phyloP scores from a whole-genome alignment of 805 yeast species.

The Yueomyces sp. region DNA sequence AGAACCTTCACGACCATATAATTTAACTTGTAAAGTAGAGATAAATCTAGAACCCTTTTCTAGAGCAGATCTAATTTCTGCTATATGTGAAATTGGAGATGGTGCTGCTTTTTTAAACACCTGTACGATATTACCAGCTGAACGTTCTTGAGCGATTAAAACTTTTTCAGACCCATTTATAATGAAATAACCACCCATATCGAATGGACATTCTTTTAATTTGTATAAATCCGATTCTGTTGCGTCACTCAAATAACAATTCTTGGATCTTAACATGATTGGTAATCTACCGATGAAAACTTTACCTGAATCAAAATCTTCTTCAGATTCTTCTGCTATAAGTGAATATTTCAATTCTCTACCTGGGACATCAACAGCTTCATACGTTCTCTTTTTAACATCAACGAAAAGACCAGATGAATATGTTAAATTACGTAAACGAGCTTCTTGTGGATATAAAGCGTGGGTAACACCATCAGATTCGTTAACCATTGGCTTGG shows the following conservation, averaged over 20 bases:
- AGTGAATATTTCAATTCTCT: constrained; percentile 46
- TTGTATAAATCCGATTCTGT: constrained; percentile 90
- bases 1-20: constrained; percentile 68
- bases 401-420: constrained; percentile 94
- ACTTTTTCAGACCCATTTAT: constrained; percentile 98
- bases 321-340: constrained; percentile 37
- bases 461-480: constrained; percentile 99
- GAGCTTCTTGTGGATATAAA: constrained; percentile 95
- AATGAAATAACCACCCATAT: constrained; percentile 98
- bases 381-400: constrained; percentile 81
- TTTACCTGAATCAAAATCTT: constrained; percentile 60
- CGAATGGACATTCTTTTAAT: constrained; percentile 96
- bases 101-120: constrained; percentile 97
- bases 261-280: constrained; percentile 92
- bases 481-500: constrained; percentile 97
- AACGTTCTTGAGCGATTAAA: constrained; percentile 94
- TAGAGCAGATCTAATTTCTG: constrained; percentile 91
- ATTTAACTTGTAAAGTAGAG: constrained; percentile 85
- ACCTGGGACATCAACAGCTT: constrained; percentile 60
- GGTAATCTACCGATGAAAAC: constrained; percentile 96
- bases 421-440: constrained; percentile 89
- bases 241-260: constrained; percentile 81
- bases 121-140: constrained; percentile 97
- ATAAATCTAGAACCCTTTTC: constrained; percentile 96
- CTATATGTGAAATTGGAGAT: constrained; percentile 89